Evolutionary conservation across 345 rosid species (phyloP), one percentile per base, ranked within the genome.

Genomic region (Murraya paniculata): DNA sequence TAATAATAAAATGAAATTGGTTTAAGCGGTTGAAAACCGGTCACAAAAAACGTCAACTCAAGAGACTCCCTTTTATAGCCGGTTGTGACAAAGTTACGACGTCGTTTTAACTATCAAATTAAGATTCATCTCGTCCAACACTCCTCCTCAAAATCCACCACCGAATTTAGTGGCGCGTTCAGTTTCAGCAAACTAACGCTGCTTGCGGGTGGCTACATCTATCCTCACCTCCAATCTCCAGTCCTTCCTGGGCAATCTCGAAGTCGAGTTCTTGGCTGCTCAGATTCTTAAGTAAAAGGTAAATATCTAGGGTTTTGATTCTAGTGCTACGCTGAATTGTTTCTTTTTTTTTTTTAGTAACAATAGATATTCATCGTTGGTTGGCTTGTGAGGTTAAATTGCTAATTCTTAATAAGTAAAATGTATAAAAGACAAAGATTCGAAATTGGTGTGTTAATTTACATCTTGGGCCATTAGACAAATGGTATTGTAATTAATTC

Each of bases 231-330:
- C 92, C 82, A 86, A 87, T 75, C 90, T 80, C 25, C 88, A 38
- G 5, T 85, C 89, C 71, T 80, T 87, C 67, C 25, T 83, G 72
- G 79, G 93, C 72, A 85, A 82, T 56, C 87, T 89, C 74, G 95
- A 95, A 82, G 91, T 93, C 77, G 92, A 91, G 77, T 95, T 95
- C 89, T 92, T 95, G 77, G 92, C 97, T 19, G 98, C 98, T 39
- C 95, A 95, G 88, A 95, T 95, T 89, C 95, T 95, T 81, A 91
- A 89, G 77, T 88, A 97, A 70, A 95, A 95, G 94, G 97, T 95
- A 25, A 22, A 9, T 45, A 9, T 45, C 74, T 62, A 72, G 18
- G 50, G 24, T 68, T 60, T 53, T 14, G 45, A 33, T 41, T 41
- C 48, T 10, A 41, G 14, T 38, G 41, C 38, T 57, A 55, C 21